Conservation (phyloP, 352 stramenopile genomes). For the Blastocystis sp. region DNA sequence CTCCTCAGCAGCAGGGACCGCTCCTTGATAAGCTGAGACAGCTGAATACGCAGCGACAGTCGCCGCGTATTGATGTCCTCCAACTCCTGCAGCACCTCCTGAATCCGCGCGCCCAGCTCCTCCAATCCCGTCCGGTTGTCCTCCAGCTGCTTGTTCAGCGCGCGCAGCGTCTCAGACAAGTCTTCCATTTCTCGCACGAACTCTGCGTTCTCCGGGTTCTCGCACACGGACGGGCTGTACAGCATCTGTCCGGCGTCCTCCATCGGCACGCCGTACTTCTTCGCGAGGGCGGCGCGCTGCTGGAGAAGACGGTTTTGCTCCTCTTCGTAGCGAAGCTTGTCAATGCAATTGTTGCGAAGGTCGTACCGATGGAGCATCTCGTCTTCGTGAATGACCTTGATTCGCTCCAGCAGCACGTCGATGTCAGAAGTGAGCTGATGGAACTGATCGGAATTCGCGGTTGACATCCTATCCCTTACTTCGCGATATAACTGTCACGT, state of each 20-base stretch:
- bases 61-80: constrained; percentile 56
- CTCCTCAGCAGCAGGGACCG: constrained; percentile 37
- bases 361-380: constrained; percentile 43
- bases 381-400: constrained; percentile 53
- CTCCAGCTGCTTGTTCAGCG: not conserved
- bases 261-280: not conserved
- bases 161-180: not conserved
- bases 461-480: constrained; percentile 35
- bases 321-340: not conserved
- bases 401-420: constrained; percentile 17
- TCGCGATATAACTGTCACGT: not conserved
- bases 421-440: constrained; percentile 58
- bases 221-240: not conserved
- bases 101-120: not conserved
- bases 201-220: not conserved
- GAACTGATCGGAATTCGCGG: not conserved
- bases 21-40: constrained; percentile 63
- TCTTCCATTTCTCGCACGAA: not conserved
- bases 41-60: constrained; percentile 57
- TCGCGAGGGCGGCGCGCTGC: not conserved
- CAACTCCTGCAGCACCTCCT: constrained; percentile 44
- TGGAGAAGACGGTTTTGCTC: not conserved
- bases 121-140: not conserved
- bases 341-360: constrained; percentile 36
- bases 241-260: not conserved